Conservation (phyloP, 108 stramenopile genomes). For the Conticribra weissflogii region DNA sequence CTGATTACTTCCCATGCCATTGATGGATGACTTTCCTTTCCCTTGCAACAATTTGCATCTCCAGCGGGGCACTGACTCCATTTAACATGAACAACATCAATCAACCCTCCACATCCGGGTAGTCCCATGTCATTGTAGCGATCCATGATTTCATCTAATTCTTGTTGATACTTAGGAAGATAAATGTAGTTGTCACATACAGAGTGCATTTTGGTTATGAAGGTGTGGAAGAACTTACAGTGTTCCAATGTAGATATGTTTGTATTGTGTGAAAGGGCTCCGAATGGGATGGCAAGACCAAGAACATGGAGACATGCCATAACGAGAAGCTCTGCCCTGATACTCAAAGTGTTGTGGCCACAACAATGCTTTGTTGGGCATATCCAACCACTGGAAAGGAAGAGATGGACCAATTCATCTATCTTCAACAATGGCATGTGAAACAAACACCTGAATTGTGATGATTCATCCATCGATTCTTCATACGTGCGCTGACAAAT, state of each 20-base stretch:
- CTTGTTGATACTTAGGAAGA: background rate
- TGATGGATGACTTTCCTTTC: constrained; percentile 38
- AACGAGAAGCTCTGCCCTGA: background rate
- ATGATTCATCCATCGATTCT: too few species aligned
- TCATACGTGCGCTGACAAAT: too few species aligned
- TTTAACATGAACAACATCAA: constrained; percentile 47
- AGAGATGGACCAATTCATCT: too few species aligned
- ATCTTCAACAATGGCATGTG: too few species aligned
- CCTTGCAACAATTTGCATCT: constrained; percentile 15
- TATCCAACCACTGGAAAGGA: too few species aligned
- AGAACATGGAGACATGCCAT: background rate
- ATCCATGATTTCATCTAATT: constrained; percentile 2
- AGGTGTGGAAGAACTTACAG: background rate
- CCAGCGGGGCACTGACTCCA: constrained; percentile 44
- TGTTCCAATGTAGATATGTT: background rate
- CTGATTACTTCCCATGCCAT: constrained; percentile 32
- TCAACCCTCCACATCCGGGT: constrained; percentile 40
- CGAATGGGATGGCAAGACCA: background rate
- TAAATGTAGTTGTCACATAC: background rate
- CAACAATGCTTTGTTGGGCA: too few species aligned
- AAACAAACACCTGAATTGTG: too few species aligned
- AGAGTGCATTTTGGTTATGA: background rate
- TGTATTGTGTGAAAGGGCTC: background rate
- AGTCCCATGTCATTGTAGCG: constrained; percentile 13
- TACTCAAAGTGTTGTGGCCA: too few species aligned